Base-by-base conservation (phyloP, 2,329 filamentous ascomycete species). In the Pyricularia sp. region DNA sequence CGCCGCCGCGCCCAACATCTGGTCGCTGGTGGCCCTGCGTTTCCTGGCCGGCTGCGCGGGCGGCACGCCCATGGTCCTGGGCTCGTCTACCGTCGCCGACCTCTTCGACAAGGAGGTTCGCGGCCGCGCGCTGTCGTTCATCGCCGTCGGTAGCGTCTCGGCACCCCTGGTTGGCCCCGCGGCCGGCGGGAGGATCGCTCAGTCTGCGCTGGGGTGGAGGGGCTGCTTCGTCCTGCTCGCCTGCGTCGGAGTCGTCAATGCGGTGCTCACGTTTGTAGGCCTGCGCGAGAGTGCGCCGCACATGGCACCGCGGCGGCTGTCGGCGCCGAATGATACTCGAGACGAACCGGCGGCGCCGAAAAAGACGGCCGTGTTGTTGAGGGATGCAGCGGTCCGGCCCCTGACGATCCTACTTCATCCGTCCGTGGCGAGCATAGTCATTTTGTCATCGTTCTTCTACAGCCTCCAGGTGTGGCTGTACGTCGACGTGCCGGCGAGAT, bases 31-130 rank as follows among this genome's bases (percentile, higher is more conserved):
- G 68, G 81, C 78, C 5, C 88, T 90, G 72, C 85, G 88, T 1
- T 84, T 90, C 71, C 72, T 90, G 2, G 83, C 84, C 4, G 90
- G 90, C 10, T 77, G 86, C 20, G 88, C 88, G 64, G 90, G 89
- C 36, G 84, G 84, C 3, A 84, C 83, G 33, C 85, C 88, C 0
- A 75, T 92, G 10, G 89, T 88, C 0, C 88, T 89, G 72, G 90
- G 88, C 9, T 87, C 87, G 42, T 88, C 88, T 25, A 86, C 86
- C 2, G 87, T 92, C 42, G 85, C 87, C 33, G 90, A 92, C 75
- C 81, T 92, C 77, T 82, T 91, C 20, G 82, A 83, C 65, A 84
- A 88, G 73, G 81, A 86, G 72, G 20, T 33, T 5, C 82, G 88
- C 55, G 87, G 85, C 14, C 77, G 79, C 4, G 85, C 85, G 68